Base-by-base conservation (phyloP, 192 early-diverging fungal species). In the Backusella psychrophila region DNA sequence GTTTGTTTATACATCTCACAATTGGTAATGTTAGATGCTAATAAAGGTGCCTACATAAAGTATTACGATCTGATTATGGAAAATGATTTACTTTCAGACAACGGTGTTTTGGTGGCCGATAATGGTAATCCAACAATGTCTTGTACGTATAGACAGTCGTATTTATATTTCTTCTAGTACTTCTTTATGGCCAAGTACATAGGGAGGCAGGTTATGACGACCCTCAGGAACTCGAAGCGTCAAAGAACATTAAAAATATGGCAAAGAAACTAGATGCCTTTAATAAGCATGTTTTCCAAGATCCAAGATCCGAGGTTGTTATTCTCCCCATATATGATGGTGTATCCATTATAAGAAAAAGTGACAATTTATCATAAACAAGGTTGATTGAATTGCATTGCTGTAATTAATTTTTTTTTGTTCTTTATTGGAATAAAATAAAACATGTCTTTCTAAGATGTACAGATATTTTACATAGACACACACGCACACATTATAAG, bases 251-350 rank as follows among this genome's bases (percentile, higher is more conserved):
- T 15, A 77, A 81, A 69, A 81, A 77, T 34, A 69, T 74, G 17
- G 86, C 83, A 8, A 35, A 74, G 33, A 75, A 86, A 6, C 41
- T 91, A 7, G 80, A 91, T 56, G 77, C 79, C 1, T 94, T 93
- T 69, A 93, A 94, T 76, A 80, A 86, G 80, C 81, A 91, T 83
- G 83, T 93, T 21, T 74, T 75, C 6, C 68, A 82, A 9, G 93
- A 94, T 52, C 83, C 85, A 4, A 83, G 91, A 46, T 83, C 85
- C 1, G 87, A 90, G 39, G 85, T 84, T 3, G 73, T 90, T 26
- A 66, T 93, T 41, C 68, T 94, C 63, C 91, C 92, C 1, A 66
- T 88, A 0, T 91, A 88, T 83, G 93, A 94, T 76, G 93, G 93
- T 1, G 39, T 94, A 6, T 73, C 82, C 1, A 77, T 83, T 21